Evolutionary conservation across 1,284 basidiomycete genomes (phyloP).

Genomic region (Polyporus tsugae): DNA sequence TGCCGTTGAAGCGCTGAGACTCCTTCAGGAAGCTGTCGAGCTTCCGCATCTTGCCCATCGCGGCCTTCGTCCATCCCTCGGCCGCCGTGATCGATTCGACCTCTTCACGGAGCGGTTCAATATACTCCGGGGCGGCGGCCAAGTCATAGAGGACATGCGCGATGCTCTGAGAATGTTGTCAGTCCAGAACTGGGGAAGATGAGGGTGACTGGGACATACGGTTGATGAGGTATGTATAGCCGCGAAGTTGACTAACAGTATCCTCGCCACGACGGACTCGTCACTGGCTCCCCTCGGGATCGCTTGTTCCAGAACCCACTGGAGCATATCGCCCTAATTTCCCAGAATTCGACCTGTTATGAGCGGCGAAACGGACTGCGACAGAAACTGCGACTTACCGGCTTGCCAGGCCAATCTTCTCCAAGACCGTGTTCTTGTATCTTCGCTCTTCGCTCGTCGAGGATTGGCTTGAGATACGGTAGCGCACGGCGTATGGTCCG

Average conservation of each 20-base stretch:
- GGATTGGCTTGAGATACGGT: constrained; percentile 24
- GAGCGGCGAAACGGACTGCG: background rate
- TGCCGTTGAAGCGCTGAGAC: constrained; percentile 48
- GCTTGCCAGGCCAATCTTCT: constrained; percentile 36
- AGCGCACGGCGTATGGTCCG: background rate
- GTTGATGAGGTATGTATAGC: constrained; percentile 12
- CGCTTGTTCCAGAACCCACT: constrained; percentile 7
- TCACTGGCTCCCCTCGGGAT: background rate
- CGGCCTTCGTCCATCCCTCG: constrained; percentile 56
- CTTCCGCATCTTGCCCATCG: constrained; percentile 54
- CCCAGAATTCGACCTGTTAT: background rate
- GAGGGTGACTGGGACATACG: constrained; percentile 41
- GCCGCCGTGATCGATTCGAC: constrained; percentile 19
- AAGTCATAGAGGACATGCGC: constrained; percentile 50
- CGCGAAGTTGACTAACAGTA: constrained; percentile 5
- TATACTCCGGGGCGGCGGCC: constrained; percentile 49
- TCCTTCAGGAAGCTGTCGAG: constrained; percentile 64
- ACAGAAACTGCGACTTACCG: constrained; percentile 24
- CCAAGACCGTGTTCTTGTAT: constrained; percentile 26
- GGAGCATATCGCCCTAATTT: constrained; percentile 2
- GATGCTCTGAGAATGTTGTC: constrained; percentile 48
- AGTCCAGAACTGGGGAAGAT: constrained; percentile 35
- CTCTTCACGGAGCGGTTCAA: constrained; percentile 54
- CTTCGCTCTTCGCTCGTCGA: constrained; percentile 31
- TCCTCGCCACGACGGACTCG: background rate